Evolutionary conservation across 305 asterid genomes (phyloP).

Genomic region (Solanum hybrid): DNA sequence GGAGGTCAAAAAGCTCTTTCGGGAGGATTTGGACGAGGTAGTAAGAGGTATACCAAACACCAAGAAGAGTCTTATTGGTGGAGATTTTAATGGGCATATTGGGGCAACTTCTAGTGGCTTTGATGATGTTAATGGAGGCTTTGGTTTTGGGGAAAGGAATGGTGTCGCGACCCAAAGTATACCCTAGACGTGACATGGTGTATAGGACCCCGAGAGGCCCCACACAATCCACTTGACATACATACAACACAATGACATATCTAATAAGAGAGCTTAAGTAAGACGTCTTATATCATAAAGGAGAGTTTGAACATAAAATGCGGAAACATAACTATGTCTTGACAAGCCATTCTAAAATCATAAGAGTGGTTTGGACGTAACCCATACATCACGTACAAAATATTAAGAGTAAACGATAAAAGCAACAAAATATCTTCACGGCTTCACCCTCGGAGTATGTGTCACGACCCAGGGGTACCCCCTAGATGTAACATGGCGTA

Average conservation of each 20-base stretch:
- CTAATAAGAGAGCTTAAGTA: no score
- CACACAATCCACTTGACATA: not conserved
- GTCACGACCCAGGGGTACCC: no score
- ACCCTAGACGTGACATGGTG: not conserved
- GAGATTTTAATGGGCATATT: not conserved
- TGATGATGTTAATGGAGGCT: not conserved
- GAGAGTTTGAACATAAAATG: not conserved
- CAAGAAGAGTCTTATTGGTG: not conserved
- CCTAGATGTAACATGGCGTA: no score
- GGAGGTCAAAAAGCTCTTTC: not conserved
- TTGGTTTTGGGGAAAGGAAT: not conserved
- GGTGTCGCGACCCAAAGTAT: not conserved
- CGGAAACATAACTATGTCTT: not conserved
- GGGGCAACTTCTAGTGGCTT: not conserved
- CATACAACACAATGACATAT: no score
- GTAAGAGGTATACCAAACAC: not conserved
- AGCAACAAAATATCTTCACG: not conserved
- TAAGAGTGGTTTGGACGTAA: not conserved
- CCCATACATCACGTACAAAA: not conserved
- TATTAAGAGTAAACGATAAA: no score
- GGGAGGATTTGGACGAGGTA: not conserved
- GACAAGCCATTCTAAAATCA: not conserved
- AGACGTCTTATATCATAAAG: no score
- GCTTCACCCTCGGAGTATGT: no score
- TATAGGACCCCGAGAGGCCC: not conserved